Evolutionary conservation across 75 land plant genomes (phyloP), one percentile per base, ranked within the genome.

Genomic region (Adiantum capillusveneris): DNA sequence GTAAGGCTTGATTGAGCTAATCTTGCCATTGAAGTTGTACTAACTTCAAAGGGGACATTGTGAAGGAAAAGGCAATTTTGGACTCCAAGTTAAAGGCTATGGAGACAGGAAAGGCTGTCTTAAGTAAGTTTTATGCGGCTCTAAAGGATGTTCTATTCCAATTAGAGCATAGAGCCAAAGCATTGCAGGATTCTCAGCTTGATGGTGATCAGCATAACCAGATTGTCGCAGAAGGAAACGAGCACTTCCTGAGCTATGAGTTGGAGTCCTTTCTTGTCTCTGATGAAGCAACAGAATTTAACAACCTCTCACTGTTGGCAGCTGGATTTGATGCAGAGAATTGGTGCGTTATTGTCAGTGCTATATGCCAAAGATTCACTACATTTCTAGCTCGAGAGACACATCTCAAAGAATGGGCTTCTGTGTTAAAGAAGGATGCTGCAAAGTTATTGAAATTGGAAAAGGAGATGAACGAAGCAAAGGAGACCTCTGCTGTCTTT

Each of bases 401-500:
- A 12, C 60, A 63, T 39, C 74, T 71, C 25, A 69, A 71, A 59
- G 46, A 64, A 36, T 71, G 74, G 74, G 68, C 69, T 25, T 48
- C 28, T 46, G 29, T 61, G 11, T 57, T 71, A 57, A 69, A 71
- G 43, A 71, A 25, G 64, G 74, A 71, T 37, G 53, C 72, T 24
- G 37, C 22, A 30, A 30, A 61, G 42, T 0, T 71, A 42, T 22
- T 29, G 25, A 70, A 54, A 31, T 29, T 70, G 46, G 59, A 57
- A 25, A 20, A 70, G 59, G 73, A 70, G 52, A 56, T 64, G 29
- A 43, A 43, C 18, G 57, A 71, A 29, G 62, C 74, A 22, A 65
- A 65, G 44, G 62, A 56, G 48, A 44, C 67, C 44, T 34, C 68
- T 24, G 45, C 27, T 21, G 62, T 57, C 20, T 56, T 57, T 21